phyloP scores from a whole-genome alignment of 2,329 filamentous ascomycete species.

The Monascus ruber region DNA sequence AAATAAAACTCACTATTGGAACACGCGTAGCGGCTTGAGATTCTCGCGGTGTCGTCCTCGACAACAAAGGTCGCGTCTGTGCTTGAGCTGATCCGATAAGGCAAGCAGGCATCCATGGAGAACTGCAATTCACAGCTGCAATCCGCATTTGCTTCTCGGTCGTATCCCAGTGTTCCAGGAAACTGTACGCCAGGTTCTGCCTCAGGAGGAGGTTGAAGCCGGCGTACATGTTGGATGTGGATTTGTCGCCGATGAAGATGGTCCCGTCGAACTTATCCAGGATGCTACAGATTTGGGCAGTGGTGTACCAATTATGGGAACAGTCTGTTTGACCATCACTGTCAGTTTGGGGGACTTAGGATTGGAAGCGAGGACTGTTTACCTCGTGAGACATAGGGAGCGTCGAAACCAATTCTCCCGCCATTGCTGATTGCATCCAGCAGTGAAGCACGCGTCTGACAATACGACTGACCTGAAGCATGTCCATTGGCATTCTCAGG shows the following conservation, averaged over 20 bases:
- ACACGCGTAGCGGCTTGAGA: conserved; percentile 10
- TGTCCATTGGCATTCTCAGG: conserved; percentile 9
- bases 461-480: conserved; percentile 14
- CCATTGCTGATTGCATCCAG: conserved; percentile 32
- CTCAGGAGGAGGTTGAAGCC: conserved; percentile 35
- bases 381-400: conserved; percentile 28
- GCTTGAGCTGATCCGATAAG: conserved; percentile 14
- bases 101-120: conserved; percentile 19
- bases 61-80: not conserved
- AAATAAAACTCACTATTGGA: conserved; percentile 8
- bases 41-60: conserved; percentile 1
- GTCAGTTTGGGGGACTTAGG: no score
- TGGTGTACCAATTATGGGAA: conserved; percentile 33
- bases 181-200: conserved; percentile 29
- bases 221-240: conserved; percentile 30
- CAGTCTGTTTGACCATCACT: conserved; percentile 16
- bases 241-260: conserved; percentile 32
- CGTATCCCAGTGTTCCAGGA: conserved; percentile 30
- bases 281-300: conserved; percentile 34
- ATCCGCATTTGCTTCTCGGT: conserved; percentile 14
- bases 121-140: conserved; percentile 35
- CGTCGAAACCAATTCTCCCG: conserved; percentile 30
- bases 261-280: conserved; percentile 32
- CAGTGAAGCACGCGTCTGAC: conserved; percentile 22
- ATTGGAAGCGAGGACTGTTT: conserved; percentile 1